A percentile compares a stretch with the other conserved stretches of the same genome.
Conservation (phyloP, 805 yeast genomes). For the Saccharomycopsis oosterbeekiorum region DNA sequence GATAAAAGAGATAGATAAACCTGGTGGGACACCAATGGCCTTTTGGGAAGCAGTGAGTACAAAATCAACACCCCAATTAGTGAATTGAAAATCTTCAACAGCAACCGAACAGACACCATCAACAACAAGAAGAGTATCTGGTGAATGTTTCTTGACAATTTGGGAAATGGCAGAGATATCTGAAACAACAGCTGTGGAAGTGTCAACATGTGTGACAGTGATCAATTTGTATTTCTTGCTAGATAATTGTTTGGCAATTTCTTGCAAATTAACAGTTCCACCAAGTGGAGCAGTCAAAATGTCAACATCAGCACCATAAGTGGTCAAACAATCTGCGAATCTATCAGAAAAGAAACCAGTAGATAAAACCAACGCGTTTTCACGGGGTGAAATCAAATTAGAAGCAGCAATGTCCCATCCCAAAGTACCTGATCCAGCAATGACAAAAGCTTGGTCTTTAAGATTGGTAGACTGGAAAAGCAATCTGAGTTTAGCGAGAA, state of each 20-base stretch:
- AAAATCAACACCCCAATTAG: slow-evolving; percentile 82
- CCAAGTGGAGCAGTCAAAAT: slow-evolving; percentile 64
- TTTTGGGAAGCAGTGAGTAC: slow-evolving; percentile 91
- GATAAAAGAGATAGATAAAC: slow-evolving; percentile 68
- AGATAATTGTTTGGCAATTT: slow-evolving; percentile 46
- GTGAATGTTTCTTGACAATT: slow-evolving; percentile 54
- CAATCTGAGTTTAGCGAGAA: slow-evolving; percentile 56
- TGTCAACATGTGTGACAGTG: slow-evolving; percentile 91
- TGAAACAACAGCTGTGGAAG: slow-evolving; percentile 83
- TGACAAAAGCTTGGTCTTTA: slow-evolving; percentile 67
- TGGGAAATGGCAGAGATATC: slow-evolving; percentile 56
- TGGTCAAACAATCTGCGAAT: slow-evolving; percentile 63
- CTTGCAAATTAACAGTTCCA: slow-evolving; percentile 47
- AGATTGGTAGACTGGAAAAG: slow-evolving; percentile 62
- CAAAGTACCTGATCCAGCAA: slow-evolving; percentile 87
- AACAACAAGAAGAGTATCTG: slow-evolving; percentile 74
- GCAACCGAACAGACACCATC: slow-evolving; percentile 96
- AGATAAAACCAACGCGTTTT: slow-evolving; percentile 55
- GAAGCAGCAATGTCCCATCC: slow-evolving; percentile 92
- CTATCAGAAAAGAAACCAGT: slow-evolving; percentile 87
- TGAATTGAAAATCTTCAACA: slow-evolving; percentile 78
- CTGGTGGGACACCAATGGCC: slow-evolving; percentile 92
- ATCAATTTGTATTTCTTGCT: slow-evolving; percentile 50
- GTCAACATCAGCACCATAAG: slow-evolving; percentile 71
- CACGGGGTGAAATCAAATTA: slow-evolving; percentile 57